Conservation (phyloP, 192 early-diverging fungal species). For the Coemansia sp. region DNA sequence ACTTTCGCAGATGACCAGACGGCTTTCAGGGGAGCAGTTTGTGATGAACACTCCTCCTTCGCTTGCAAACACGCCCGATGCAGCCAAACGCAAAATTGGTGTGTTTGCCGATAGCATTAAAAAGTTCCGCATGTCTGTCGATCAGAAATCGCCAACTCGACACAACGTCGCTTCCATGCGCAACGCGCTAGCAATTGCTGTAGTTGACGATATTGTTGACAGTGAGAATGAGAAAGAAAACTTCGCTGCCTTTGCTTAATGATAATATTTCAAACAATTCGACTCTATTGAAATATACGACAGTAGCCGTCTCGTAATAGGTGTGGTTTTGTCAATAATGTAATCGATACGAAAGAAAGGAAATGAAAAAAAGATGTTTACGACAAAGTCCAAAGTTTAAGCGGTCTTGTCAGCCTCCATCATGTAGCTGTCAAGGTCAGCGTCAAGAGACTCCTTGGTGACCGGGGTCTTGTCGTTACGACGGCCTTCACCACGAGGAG, state of each 20-base stretch:
- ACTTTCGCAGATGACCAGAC: not conserved
- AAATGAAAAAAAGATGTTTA: not conserved
- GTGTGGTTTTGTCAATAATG: too few relatives aligned
- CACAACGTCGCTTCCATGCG: not conserved
- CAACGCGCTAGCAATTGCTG: not conserved
- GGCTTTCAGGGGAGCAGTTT: slow-evolving; percentile 2
- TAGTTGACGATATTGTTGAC: slow-evolving; percentile 42
- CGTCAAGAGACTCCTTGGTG: slow-evolving; percentile 44
- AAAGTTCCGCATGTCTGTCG: not conserved
- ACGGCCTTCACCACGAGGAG: slow-evolving; percentile 7
- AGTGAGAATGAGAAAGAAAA: slow-evolving; percentile 43
- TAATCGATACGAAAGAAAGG: slow-evolving; percentile 8
- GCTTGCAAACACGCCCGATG: slow-evolving; percentile 1
- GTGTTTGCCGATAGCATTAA: not conserved
- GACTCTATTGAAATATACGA: too few relatives aligned
- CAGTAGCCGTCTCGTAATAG: too few relatives aligned
- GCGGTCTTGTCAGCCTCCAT: slow-evolving; percentile 28
- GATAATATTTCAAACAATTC: too few relatives aligned
- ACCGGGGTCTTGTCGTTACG: slow-evolving; percentile 11
- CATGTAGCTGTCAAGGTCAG: slow-evolving; percentile 51
- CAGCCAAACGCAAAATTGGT: slow-evolving; percentile 1
- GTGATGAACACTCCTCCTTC: not conserved
- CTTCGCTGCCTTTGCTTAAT: too few relatives aligned
- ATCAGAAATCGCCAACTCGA: not conserved
- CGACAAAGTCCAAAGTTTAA: slow-evolving; percentile 2